These are phyloP conservation scores for Chaetomium olivaceum DNA, from an alignment of 2,329 filamentous ascomycete genomes.

Conservation along the genomic window DNA sequence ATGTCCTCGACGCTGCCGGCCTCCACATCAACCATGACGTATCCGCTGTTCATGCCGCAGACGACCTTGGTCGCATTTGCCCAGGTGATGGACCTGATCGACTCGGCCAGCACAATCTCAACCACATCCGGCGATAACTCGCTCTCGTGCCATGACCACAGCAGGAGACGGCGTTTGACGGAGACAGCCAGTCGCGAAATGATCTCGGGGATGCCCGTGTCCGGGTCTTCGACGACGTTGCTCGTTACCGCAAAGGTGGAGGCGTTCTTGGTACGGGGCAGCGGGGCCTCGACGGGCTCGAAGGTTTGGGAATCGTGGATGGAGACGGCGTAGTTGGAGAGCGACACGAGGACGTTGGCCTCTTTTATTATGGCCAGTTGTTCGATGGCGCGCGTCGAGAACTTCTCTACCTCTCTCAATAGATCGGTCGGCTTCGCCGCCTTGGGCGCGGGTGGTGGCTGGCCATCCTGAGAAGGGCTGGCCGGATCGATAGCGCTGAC, in stretches of 20 bases:
- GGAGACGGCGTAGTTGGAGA: constrained; percentile 87
- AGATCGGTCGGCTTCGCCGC: constrained; percentile 69
- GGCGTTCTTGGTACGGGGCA: constrained; percentile 83
- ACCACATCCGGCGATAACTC: constrained; percentile 73
- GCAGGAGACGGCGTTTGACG: constrained; percentile 82
- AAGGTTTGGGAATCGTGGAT: constrained; percentile 88
- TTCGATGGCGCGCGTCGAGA: constrained; percentile 85
- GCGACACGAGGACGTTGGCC: constrained; percentile 83
- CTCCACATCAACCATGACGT: constrained; percentile 83
- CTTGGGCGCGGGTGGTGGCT: constrained; percentile 32
- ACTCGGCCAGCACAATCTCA: constrained; percentile 78
- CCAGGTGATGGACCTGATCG: constrained; percentile 89
- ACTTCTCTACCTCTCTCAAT: constrained; percentile 89
- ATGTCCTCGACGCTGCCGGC: constrained; percentile 76
- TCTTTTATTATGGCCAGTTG: constrained; percentile 96
- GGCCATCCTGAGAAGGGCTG: constrained; percentile 26
- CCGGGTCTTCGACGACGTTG: constrained; percentile 87
- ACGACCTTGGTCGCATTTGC: constrained; percentile 82
- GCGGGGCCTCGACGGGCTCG: constrained; percentile 70
- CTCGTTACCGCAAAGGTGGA: constrained; percentile 90
- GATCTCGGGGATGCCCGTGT: constrained; percentile 86
- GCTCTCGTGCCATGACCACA: constrained; percentile 97
- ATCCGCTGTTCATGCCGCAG: constrained; percentile 87
- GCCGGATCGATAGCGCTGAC: constrained; percentile 16
- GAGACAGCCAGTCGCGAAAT: constrained; percentile 89